A percentile compares a stretch with the other conserved stretches of the same genome.
Conservation (phyloP, 2,329 filamentous ascomycete species). For the Cucurbitaria berberidis region DNA sequence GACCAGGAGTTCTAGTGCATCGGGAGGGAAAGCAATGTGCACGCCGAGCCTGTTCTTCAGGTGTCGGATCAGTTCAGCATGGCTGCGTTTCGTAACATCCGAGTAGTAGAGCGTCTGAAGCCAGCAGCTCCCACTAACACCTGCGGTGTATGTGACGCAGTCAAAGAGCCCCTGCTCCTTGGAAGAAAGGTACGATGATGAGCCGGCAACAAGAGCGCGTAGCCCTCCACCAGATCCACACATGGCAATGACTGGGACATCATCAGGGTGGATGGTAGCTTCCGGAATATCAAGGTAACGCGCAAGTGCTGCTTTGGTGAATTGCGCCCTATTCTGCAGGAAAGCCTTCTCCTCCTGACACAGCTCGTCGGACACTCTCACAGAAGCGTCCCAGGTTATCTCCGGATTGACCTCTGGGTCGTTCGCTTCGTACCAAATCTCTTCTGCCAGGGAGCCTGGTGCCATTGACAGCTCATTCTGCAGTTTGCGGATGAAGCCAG, state of each 20-base stretch:
- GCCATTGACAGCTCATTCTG: constrained; percentile 87
- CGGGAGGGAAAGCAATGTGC: constrained; percentile 91
- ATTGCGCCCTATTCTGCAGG: constrained; percentile 68
- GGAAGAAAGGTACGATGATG: constrained; percentile 83
- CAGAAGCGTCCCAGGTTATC: constrained; percentile 78
- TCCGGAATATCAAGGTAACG: constrained; percentile 81
- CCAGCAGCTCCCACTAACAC: constrained; percentile 97
- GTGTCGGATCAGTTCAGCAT: constrained; percentile 77
- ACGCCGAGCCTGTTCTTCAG: constrained; percentile 83
- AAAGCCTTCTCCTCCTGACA: constrained; percentile 85
- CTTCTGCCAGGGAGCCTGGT: constrained; percentile 85
- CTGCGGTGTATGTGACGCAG: constrained; percentile 92
- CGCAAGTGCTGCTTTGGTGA: constrained; percentile 76
- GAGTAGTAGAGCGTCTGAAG: constrained; percentile 87
- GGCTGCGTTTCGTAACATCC: constrained; percentile 71
- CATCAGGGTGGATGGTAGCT: constrained; percentile 84
- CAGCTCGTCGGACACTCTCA: constrained; percentile 80
- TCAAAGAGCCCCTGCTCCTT: constrained; percentile 90
- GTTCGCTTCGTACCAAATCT: constrained; percentile 91
- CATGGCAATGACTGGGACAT: constrained; percentile 91
- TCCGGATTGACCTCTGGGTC: constrained; percentile 86
- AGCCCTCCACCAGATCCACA: constrained; percentile 93
- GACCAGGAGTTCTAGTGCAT: constrained; percentile 80
- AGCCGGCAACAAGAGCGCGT: constrained; percentile 86
- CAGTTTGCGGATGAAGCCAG: constrained; percentile 79